Evolutionary conservation across 2,329 filamentous ascomycete genomes (phyloP), one percentile per base, ranked within the genome.

Genomic region (Fusarium staphyleae): DNA sequence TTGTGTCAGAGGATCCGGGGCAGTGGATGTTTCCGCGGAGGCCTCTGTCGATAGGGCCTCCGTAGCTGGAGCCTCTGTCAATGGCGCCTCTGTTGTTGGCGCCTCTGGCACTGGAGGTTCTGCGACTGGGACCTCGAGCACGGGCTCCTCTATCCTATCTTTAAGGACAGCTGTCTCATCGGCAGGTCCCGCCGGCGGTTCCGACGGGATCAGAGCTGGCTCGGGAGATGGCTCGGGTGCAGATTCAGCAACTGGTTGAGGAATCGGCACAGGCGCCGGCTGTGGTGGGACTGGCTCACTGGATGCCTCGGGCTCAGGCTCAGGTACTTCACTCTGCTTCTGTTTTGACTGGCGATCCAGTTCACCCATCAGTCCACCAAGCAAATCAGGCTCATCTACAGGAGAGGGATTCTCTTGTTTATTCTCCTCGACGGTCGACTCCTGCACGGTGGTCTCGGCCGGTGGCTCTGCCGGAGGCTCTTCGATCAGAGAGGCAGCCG

Each of bases 361-460:
- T 28, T 77, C 78, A 2, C 76, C 72, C 60, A 80, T 74, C 1
- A 80, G 64, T n/a, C 72, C 75, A n/a, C 73, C 75, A 16, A 80
- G 72, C 29, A 80, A 48, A 61, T 81, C 77, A 7, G 75, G 71
- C 19, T 76, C 75, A 12, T 75, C 72, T 2, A 72, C 66, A 26
- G 69, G 70, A 28, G 50, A 67, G 26, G 69, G 69, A 14, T 45
- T 46, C 14, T 71, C 69, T 9, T 53, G 52, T 19, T 49, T 52
- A 3, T 55, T 19, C 19, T 60, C 55, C 13, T 62, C 65, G n/a
- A 41, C 32, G 8, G 35, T 19, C 14, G 57, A 47, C 9, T 62
- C 48, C 12, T 62, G 48, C 13, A 62, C 7, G 2, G 59, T 40
- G 19, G 66, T 59, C 24, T 62, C 62, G 12, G 60, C 54, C 4